These are phyloP conservation scores for Colletotrichum filicis DNA, from an alignment of 2,329 filamentous ascomycete species.

Conservation along the genomic window DNA sequence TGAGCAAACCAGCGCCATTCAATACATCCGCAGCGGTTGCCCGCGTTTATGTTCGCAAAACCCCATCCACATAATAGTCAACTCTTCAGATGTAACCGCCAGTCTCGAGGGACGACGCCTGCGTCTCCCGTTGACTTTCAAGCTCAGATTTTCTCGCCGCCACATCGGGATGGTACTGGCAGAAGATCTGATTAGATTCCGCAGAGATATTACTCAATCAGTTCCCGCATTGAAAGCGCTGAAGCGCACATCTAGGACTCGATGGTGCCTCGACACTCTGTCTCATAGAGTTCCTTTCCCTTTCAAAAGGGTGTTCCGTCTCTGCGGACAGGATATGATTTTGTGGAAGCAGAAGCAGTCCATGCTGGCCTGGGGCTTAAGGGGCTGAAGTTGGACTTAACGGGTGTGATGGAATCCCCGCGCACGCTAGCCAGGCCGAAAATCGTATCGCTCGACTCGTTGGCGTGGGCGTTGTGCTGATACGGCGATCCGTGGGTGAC, in stretches of 20 bases:
- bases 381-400: constrained; percentile 1
- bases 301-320: background rate
- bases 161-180: background rate
- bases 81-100: no score
- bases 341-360: background rate
- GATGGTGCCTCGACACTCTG: no score
- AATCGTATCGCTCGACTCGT: constrained; percentile 16
- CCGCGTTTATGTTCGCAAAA: background rate
- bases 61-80: no score
- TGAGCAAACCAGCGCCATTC: background rate
- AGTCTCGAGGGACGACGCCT: background rate
- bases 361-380: background rate
- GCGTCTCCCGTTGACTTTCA: background rate
- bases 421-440: constrained; percentile 28
- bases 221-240: background rate
- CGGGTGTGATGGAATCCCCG: constrained; percentile 10
- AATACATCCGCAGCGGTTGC: background rate
- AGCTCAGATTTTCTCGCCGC: background rate
- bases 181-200: background rate
- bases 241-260: background rate
- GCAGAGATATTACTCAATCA: background rate
- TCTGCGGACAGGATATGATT: background rate
- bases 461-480: constrained; percentile 8
- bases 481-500: background rate
- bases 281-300: background rate